Evolutionary conservation across 108 stramenopile species (phyloP).

Genomic region (Pseudonitzschia multiseries): DNA sequence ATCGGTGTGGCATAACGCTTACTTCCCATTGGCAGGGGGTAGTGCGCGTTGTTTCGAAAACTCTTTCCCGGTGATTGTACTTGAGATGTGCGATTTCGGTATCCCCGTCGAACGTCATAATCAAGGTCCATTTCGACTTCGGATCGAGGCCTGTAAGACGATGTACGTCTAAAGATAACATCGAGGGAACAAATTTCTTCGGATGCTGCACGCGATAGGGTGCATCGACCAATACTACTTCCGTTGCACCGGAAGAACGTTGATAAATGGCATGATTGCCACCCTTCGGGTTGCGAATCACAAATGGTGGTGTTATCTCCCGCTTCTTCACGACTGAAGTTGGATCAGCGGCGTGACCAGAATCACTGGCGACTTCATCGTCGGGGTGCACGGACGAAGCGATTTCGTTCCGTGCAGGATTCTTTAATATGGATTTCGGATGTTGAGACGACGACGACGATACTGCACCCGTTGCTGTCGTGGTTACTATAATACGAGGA

Average conservation of each 20-base stretch:
- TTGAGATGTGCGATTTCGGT: slow-evolving; percentile 29
- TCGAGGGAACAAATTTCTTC: slow-evolving; percentile 28
- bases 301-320: slow-evolving; percentile 21
- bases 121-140: slow-evolving; percentile 28
- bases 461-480: neutral
- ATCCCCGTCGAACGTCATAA: slow-evolving; percentile 28
- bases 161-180: slow-evolving; percentile 26
- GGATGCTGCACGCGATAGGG: slow-evolving; percentile 46
- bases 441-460: neutral
- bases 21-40: slow-evolving; percentile 12
- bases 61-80: neutral
- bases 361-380: neutral
- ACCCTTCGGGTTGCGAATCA: slow-evolving; percentile 17
- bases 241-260: slow-evolving; percentile 34
- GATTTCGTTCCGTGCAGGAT: neutral
- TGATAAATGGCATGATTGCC: slow-evolving; percentile 40
- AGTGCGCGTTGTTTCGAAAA: slow-evolving; percentile 14
- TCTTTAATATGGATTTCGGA: slow-evolving; percentile 2
- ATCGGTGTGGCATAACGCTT: slow-evolving; percentile 10
- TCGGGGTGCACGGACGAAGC: neutral
- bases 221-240: slow-evolving; percentile 45
- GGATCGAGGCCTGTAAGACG: slow-evolving; percentile 21
- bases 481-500: neutral
- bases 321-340: neutral
- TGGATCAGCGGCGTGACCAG: no score